A percentile compares a stretch with the other conserved stretches of the same genome.
Evolutionary conservation across 176 grass and related monocot genomes (phyloP).

Genomic region (Poa annua): DNA sequence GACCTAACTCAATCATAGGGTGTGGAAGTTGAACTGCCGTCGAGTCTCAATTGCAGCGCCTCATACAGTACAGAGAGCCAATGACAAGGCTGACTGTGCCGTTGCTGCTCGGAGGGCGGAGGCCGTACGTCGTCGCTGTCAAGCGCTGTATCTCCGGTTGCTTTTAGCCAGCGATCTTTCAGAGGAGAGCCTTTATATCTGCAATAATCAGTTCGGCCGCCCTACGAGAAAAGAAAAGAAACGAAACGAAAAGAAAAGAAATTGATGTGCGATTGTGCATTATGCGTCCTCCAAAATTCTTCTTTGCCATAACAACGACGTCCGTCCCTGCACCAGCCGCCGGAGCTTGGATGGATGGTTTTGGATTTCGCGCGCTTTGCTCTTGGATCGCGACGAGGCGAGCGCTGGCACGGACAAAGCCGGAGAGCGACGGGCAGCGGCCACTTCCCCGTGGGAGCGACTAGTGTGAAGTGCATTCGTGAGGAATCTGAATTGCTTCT

Average conservation of each 20-base stretch:
- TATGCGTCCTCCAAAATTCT: conserved; percentile 26
- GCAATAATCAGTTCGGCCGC: background rate
- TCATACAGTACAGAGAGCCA: background rate
- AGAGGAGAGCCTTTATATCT: background rate
- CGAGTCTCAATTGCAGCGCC: background rate
- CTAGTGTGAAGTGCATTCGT: conserved; percentile 7
- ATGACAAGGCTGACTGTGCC: conserved; percentile 4
- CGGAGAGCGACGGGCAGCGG: conserved; percentile 39
- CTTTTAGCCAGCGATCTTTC: background rate
- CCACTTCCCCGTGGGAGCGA: background rate
- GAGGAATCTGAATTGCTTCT: conserved; percentile 36
- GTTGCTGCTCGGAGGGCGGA: background rate
- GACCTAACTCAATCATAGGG: background rate
- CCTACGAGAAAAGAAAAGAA: conserved; percentile 6
- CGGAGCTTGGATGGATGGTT: background rate
- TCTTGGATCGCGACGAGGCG: background rate
- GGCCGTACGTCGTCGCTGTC: background rate
- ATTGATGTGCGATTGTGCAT: background rate
- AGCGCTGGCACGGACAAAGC: conserved; percentile 11
- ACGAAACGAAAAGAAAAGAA: background rate
- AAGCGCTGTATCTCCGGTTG: background rate
- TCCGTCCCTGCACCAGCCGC: background rate
- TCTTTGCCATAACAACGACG: conserved; percentile 31
- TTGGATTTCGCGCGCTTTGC: conserved; percentile 21
- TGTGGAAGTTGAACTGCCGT: conserved; percentile 6